Percentiles rank a stretch among this genome's conserved stretches.
These are phyloP conservation scores for Sporothrix euskadiensis DNA, from an alignment of 2,329 filamentous ascomycete species.

Conservation along the genomic window DNA sequence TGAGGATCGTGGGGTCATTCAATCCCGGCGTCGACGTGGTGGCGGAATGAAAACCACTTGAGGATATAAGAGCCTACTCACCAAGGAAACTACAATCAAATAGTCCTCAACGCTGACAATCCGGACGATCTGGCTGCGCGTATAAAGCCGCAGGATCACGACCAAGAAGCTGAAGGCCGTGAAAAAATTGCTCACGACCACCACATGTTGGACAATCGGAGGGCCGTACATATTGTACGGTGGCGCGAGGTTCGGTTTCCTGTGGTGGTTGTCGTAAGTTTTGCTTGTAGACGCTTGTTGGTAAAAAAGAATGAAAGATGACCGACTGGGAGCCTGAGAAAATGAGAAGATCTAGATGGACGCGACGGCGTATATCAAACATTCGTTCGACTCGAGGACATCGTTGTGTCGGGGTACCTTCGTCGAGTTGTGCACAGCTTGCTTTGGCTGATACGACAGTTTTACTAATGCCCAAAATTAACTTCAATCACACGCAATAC, in stretches of 20 bases:
- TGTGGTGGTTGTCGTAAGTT: background rate
- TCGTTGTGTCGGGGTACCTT: background rate
- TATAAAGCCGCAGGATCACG: background rate
- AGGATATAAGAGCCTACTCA: background rate
- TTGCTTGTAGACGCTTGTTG: background rate
- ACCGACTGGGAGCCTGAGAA: no score
- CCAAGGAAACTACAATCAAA: background rate
- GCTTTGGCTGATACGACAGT: background rate
- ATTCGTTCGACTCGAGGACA: background rate
- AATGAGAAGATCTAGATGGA: background rate
- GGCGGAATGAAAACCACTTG: background rate
- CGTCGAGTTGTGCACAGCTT: background rate
- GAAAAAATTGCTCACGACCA: slow-evolving; percentile 15
- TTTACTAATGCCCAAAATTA: background rate
- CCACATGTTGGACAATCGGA: slow-evolving; percentile 9
- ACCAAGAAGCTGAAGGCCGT: background rate
- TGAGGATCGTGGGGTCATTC: background rate
- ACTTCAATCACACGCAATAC: background rate
- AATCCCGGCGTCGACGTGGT: background rate
- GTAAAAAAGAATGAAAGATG: background rate
- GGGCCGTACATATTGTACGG: slow-evolving; percentile 7
- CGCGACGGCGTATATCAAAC: background rate
- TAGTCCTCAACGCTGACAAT: slow-evolving; percentile 15
- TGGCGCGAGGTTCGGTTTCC: background rate
- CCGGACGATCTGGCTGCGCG: slow-evolving; percentile 5